Evolutionary conservation across 495 filamentous ascomycete species (phyloP), one percentile per base, ranked within the genome.

Genomic region (Penicillium angulare): DNA sequence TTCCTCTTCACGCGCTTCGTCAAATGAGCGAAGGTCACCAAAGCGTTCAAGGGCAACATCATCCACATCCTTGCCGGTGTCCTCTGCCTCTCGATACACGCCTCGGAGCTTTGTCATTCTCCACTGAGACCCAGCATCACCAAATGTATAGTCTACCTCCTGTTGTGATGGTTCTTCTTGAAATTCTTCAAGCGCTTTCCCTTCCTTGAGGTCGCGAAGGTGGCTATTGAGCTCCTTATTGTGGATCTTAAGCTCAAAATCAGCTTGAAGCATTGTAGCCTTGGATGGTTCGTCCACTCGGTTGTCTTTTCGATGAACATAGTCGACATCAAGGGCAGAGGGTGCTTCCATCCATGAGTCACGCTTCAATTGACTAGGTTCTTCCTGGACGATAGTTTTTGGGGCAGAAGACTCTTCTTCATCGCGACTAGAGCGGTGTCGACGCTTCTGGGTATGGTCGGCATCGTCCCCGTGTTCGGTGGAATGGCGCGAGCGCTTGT

Each of bases 311-410:
- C 83, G 82, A 39, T 92, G 87, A 26, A 88, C 85, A 63, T 93
- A 96, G 55, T 96, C 90, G 47, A 97, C 76, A 42, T 92, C 89
- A 15, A 91, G 64, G 0, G 82, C 83, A 5, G 86, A 87, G 0
- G 93, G 92, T 2, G 84, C 85, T 55, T 92, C 82, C 95, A 98
- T 98, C 93, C 93, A 98, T 4, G 87, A 81, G 69, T 97, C 95
- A 49, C 93, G 79, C 56, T 83, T 76, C 17, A 81, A 50, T 3
- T 61, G 50, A 33, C 61, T 63, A 0, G 65, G 63, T 20, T 74
- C 71, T 34, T 80, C 61, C 20, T 74, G 69, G 6, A 59, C 57
- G 16, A 60, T 49, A 8, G 61, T 54, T 43, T 55, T 66, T 20
- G 49, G 58, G 42, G 64, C 53, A 3, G 57, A 49, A 3, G 34